phyloP scores from a whole-genome alignment of 768 basidiomycete species.

The Naganishia friedmannii region DNA sequence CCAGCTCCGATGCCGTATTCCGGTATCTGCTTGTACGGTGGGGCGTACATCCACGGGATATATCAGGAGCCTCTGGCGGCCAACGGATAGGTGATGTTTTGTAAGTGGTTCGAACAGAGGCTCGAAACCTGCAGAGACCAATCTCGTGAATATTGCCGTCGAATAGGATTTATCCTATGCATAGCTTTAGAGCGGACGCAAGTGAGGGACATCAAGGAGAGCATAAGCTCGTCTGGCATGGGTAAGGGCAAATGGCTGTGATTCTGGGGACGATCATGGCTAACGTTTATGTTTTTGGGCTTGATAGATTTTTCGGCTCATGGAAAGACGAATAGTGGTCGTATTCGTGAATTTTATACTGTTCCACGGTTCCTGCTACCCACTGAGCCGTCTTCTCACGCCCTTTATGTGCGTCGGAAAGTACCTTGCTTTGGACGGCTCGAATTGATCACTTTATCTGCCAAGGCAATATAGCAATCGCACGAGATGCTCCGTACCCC shows the following conservation, averaged over 20 bases:
- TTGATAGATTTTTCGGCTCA: slow-evolving; percentile 9
- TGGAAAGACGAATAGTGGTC: slow-evolving; percentile 21
- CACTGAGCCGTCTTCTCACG: too few relatives aligned
- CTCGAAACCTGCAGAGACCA: not conserved
- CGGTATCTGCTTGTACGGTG: slow-evolving; percentile 25
- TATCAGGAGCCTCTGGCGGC: slow-evolving; percentile 10
- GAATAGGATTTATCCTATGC: slow-evolving; percentile 18
- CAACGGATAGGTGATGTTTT: slow-evolving; percentile 27
- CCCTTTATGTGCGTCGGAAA: too few relatives aligned
- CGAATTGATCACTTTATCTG: too few relatives aligned
- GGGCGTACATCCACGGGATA: slow-evolving; percentile 19
- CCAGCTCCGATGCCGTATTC: slow-evolving; percentile 25
- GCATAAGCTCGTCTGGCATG: slow-evolving; percentile 22
- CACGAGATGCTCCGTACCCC: too few relatives aligned
- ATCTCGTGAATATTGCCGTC: not conserved
- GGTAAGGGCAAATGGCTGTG: not conserved
- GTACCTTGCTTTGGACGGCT: too few relatives aligned
- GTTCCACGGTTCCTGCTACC: too few relatives aligned
- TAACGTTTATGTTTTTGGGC: not conserved
- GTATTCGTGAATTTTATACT: not conserved
- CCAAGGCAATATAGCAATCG: too few relatives aligned
- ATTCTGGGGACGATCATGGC: too few relatives aligned
- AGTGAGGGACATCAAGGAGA: slow-evolving; percentile 16
- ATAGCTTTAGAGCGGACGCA: slow-evolving; percentile 22
- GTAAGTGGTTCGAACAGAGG: not conserved